Conservation (phyloP, 495 filamentous ascomycete genomes). For the Hamigera avellanea region DNA sequence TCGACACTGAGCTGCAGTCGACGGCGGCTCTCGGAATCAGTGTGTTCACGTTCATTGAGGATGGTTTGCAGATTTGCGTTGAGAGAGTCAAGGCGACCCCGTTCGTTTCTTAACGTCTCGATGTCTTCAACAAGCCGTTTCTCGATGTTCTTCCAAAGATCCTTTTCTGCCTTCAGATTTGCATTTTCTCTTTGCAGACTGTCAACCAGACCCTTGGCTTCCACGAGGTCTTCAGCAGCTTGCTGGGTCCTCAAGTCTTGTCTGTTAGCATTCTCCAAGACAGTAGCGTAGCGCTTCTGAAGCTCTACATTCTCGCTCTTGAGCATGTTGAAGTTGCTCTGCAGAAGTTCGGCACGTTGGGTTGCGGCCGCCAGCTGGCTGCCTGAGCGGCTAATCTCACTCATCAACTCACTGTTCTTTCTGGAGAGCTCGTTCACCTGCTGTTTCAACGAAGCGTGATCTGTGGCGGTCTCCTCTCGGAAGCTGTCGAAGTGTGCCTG, state of each 20-base stretch:
- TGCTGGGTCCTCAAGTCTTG: conserved; percentile 85
- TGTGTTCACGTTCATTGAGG: conserved; percentile 79
- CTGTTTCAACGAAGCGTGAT: conserved; percentile 69
- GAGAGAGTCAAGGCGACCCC: conserved; percentile 63
- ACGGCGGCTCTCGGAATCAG: conserved; percentile 69
- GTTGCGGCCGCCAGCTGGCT: conserved; percentile 71
- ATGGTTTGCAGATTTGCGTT: conserved; percentile 73
- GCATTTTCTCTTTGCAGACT: conserved; percentile 83
- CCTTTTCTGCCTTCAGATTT: conserved; percentile 87
- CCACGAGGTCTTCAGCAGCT: conserved; percentile 84
- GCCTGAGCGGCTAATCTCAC: conserved; percentile 61
- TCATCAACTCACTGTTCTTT: conserved; percentile 71
- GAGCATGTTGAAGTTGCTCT: conserved; percentile 70
- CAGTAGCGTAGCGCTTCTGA: conserved; percentile 60
- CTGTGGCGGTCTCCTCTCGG: conserved; percentile 68
- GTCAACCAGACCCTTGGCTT: conserved; percentile 68
- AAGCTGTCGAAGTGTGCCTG: conserved; percentile 86
- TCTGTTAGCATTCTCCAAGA: conserved; percentile 74
- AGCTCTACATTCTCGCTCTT: conserved; percentile 76
- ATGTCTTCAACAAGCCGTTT: conserved; percentile 78
- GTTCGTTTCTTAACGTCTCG: conserved; percentile 71
- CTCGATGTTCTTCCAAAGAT: conserved; percentile 84
- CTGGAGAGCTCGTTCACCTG: conserved; percentile 72
- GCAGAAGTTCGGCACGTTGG: conserved; percentile 83
- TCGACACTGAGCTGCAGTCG: conserved; percentile 68